These are phyloP conservation scores for Brassica juncea DNA, from an alignment of 345 rosid species.

Conservation along the genomic window DNA sequence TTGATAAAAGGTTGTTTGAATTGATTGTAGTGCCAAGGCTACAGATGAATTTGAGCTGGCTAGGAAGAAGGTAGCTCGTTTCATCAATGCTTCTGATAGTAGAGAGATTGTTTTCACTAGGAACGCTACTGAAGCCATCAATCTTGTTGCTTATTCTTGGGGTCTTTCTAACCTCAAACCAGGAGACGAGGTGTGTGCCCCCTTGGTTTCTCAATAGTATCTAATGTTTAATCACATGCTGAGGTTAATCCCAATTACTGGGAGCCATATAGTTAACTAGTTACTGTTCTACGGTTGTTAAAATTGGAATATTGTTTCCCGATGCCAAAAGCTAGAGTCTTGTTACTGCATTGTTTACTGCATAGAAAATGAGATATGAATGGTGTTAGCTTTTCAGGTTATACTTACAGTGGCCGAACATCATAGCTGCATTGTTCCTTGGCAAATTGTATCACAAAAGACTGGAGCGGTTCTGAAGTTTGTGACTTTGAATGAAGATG, in stretches of 20 bases:
- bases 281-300: background rate
- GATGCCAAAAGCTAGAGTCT: background rate
- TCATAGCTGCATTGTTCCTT: conserved; percentile 95
- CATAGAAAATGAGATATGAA: conserved; percentile 22
- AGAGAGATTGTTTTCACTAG: conserved; percentile 85
- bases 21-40: conserved; percentile 69
- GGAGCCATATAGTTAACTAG: background rate
- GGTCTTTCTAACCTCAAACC: conserved; percentile 69
- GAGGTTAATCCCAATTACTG: background rate
- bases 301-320: background rate
- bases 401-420: conserved; percentile 81
- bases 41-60: conserved; percentile 90
- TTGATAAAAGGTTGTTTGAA: conserved; percentile 3
- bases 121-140: conserved; percentile 97
- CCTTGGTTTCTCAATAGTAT: background rate
- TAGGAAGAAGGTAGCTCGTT: conserved; percentile 81
- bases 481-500: conserved; percentile 61
- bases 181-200: conserved; percentile 72
- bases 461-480: conserved; percentile 78
- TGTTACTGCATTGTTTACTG: background rate
- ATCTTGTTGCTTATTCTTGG: conserved; percentile 89
- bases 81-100: conserved; percentile 73
- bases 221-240: background rate
- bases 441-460: conserved; percentile 82
- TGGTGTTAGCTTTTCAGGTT: conserved; percentile 52